Conservation (phyloP, 2,329 filamentous ascomycete species). For the Phaeosphaeria sp. region DNA sequence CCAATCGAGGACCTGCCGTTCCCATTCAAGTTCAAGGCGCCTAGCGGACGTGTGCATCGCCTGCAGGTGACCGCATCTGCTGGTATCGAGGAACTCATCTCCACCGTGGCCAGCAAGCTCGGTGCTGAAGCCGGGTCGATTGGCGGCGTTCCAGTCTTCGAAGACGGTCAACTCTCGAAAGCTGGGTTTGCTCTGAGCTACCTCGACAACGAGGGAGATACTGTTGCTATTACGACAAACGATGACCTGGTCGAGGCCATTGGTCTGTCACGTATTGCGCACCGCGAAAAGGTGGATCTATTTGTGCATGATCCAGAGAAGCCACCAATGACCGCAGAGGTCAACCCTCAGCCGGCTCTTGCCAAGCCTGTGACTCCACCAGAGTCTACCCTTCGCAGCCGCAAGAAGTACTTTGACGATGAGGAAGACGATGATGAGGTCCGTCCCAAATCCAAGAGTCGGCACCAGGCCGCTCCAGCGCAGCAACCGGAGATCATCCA, state of each 20-base stretch:
- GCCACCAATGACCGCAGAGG: constrained; percentile 74
- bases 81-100: constrained; percentile 80
- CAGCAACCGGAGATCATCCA: constrained; percentile 80
- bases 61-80: constrained; percentile 82
- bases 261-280: constrained; percentile 76
- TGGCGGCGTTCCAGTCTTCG: constrained; percentile 78
- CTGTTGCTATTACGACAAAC: constrained; percentile 95
- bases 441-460: constrained; percentile 41
- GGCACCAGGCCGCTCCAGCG: constrained; percentile 55
- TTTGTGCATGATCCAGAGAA: constrained; percentile 95
- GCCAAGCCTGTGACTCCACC: constrained; percentile 60
- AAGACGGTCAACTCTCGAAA: constrained; percentile 78
- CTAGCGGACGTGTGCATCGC: constrained; percentile 90
- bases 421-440: constrained; percentile 66
- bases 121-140: constrained; percentile 82
- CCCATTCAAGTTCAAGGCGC: constrained; percentile 99
- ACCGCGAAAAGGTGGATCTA: constrained; percentile 91
- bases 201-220: constrained; percentile 94
- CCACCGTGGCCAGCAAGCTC: constrained; percentile 81
- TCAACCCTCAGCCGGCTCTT: constrained; percentile 65
- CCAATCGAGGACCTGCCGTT: constrained; percentile 75
- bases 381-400: constrained; percentile 57
- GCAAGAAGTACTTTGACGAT: constrained; percentile 57
- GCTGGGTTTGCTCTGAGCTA: constrained; percentile 93
- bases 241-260: constrained; percentile 92